Percentiles rank a stretch among this genome's conserved stretches.
phyloP scores from a whole-genome alignment of 2,329 filamentous ascomycete species.

The Verticillium tricorpus region DNA sequence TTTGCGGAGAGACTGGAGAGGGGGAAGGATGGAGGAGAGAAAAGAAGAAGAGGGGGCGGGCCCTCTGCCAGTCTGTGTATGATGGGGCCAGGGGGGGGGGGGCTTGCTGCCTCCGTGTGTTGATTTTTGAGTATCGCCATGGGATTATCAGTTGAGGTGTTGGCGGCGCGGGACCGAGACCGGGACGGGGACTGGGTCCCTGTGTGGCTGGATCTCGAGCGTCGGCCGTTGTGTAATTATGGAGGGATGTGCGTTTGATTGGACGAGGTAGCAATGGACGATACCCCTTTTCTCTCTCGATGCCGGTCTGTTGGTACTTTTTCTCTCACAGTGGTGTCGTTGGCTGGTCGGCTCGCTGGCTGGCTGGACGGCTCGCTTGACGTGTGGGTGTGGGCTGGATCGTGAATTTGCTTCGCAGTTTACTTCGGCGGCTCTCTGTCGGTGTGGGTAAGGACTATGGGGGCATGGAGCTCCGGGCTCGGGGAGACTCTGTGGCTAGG shows the following conservation, averaged over 20 bases:
- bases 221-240: slow-evolving; percentile 7
- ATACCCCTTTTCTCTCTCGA: slow-evolving; percentile 11
- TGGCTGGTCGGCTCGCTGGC: neutral
- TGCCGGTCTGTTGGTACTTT: neutral
- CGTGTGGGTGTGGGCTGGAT: neutral
- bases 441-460: neutral
- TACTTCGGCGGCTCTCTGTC: neutral
- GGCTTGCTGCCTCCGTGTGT: neutral
- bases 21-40: neutral
- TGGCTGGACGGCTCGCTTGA: neutral
- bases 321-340: neutral
- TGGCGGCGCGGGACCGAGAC: neutral
- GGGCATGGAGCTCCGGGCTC: neutral
- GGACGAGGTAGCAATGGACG: slow-evolving; percentile 14
- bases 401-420: neutral
- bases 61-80: neutral
- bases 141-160: neutral
- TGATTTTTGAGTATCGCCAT: neutral
- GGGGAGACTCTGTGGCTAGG: neutral
- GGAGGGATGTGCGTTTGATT: slow-evolving; percentile 7
- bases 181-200: neutral
- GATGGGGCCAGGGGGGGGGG: neutral
- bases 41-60: neutral
- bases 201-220: neutral
- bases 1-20: neutral